phyloP scores from a whole-genome alignment of 306 rosid genomes.

The cucumber (Cucumis sativus) region Cucumber_9930_V3 NC_026660.2:17298001-17298500 shows the following conservation, averaged over 20 bases:
- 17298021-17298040: not conserved
- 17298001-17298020: not conserved
- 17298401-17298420: constrained; percentile 22
- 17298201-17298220: constrained; percentile 32
- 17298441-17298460: constrained; percentile 79
- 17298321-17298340: constrained; percentile 29
- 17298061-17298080: constrained; percentile 27
- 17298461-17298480: constrained; percentile 73
- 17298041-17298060: constrained; percentile 7
- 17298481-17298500: constrained; percentile 73
- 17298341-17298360: constrained; percentile 28
- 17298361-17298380: constrained; percentile 29
- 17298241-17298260: constrained; percentile 30
- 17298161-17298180: constrained; percentile 40
- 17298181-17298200: constrained; percentile 28
- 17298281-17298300: constrained; percentile 27
- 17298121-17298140: constrained; percentile 29
- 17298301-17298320: constrained; percentile 29
- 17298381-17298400: constrained; percentile 32
- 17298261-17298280: constrained; percentile 36
- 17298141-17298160: constrained; percentile 22
- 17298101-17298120: constrained; percentile 43
- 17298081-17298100: constrained; percentile 54
- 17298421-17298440: constrained; percentile 80
- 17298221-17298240: constrained; percentile 33